Conservation (phyloP, 2,329 filamentous ascomycete species). For the Nannizziopsis arthrosporioides region DNA sequence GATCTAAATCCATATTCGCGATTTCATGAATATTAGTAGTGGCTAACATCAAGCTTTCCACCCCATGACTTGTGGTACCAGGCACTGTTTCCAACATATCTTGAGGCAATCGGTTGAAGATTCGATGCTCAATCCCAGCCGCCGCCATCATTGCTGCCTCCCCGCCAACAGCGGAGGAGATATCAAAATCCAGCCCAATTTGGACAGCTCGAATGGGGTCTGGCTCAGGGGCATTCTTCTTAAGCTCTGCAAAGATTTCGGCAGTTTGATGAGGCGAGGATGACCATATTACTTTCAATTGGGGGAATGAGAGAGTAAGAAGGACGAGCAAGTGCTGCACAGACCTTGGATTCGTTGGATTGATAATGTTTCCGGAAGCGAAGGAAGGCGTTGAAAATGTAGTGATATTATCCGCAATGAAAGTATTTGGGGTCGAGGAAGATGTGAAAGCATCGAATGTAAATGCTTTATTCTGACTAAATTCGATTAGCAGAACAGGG, state of each 20-base stretch:
- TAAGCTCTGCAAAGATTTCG: slow-evolving; percentile 89
- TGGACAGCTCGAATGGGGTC: slow-evolving; percentile 80
- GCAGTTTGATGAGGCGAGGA: slow-evolving; percentile 89
- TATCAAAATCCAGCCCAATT: slow-evolving; percentile 58
- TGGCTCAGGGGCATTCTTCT: slow-evolving; percentile 78
- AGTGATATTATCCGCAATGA: slow-evolving; percentile 44
- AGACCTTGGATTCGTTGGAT: slow-evolving; percentile 55
- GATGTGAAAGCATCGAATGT: slow-evolving; percentile 61
- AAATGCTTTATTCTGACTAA: slow-evolving; percentile 94
- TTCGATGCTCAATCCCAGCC: slow-evolving; percentile 44
- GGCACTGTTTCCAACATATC: slow-evolving; percentile 83
- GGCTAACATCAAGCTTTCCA: slow-evolving; percentile 59
- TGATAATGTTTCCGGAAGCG: slow-evolving; percentile 51
- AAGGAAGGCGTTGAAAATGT: slow-evolving; percentile 40
- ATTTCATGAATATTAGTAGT: slow-evolving; percentile 68
- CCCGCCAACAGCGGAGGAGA: slow-evolving; percentile 19
- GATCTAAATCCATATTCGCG: slow-evolving; percentile 68
- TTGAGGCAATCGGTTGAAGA: slow-evolving; percentile 73
- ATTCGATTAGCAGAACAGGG: slow-evolving; percentile 90
- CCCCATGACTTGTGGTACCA: slow-evolving; percentile 67
- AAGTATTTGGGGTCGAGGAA: slow-evolving; percentile 30
- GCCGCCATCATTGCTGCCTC: slow-evolving; percentile 45
- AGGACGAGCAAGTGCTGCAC: slow-evolving; percentile 86
- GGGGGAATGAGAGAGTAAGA: slow-evolving; percentile 81
- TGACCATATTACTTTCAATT: slow-evolving; percentile 85